Percentiles rank a stretch among this genome's conserved stretches.
Conservation (phyloP, 441 rosid genomes). For the Arabidopsis hybrid region DNA sequence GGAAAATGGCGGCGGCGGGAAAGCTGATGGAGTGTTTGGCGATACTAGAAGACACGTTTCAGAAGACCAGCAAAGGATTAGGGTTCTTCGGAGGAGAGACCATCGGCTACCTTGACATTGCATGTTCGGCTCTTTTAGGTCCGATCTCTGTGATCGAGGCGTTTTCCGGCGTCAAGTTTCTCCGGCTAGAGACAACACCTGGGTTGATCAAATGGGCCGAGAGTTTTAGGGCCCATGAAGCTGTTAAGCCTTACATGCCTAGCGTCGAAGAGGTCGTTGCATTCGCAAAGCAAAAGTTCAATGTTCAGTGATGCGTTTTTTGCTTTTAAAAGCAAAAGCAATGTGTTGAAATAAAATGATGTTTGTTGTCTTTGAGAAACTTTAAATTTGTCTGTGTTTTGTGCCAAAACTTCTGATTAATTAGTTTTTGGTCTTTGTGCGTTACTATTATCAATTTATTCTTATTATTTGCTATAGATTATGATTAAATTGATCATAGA, state of each 20-base stretch:
- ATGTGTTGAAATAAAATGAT: not conserved
- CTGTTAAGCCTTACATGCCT: conserved; percentile 67
- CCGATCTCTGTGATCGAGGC: conserved; percentile 64
- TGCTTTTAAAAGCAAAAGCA: not conserved
- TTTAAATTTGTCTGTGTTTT: too few relatives aligned
- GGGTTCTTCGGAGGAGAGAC: conserved; percentile 71
- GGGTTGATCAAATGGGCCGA: conserved; percentile 61
- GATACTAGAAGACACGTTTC: conserved; percentile 59
- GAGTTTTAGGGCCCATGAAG: conserved; percentile 54
- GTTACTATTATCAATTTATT: too few relatives aligned
- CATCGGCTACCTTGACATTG: conserved; percentile 72
- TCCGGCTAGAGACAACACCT: conserved; percentile 51
- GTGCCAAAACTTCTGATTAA: too few relatives aligned
- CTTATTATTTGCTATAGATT: too few relatives aligned
- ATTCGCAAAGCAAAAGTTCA: conserved; percentile 45
- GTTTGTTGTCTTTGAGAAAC: not conserved
- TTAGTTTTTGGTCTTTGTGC: too few relatives aligned
- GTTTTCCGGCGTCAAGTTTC: conserved; percentile 46
- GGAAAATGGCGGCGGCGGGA: conserved; percentile 47
- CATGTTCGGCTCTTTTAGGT: conserved; percentile 59
- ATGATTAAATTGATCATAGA: too few relatives aligned
- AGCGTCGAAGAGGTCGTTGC: conserved; percentile 63
- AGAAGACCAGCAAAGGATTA: conserved; percentile 63
- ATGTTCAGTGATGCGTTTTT: conserved; percentile 10
- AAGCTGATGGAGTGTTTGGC: conserved; percentile 51